A percentile compares a stretch with the other conserved stretches of the same genome.
Conservation (phyloP, 108 stramenopile species). For the Skeletonema potamos region DNA sequence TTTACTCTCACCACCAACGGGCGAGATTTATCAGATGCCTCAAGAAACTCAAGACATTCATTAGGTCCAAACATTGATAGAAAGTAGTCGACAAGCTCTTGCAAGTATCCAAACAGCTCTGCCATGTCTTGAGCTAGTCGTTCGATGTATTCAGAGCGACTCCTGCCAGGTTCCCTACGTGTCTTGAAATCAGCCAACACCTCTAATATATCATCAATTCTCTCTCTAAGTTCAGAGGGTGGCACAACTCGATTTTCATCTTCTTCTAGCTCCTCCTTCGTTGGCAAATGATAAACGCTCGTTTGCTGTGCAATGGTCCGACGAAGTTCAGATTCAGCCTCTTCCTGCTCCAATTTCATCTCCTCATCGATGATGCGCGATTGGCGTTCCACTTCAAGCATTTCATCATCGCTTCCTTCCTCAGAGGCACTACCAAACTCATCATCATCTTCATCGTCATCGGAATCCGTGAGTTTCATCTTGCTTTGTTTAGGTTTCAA, state of each 20-base stretch:
- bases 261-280: conserved; percentile 73
- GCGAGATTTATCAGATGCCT: conserved; percentile 92
- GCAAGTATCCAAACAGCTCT: conserved; percentile 95
- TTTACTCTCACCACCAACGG: conserved; percentile 97
- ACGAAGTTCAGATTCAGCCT: conserved; percentile 80
- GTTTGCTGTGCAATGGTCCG: conserved; percentile 81
- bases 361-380: conserved; percentile 71
- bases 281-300: conserved; percentile 80
- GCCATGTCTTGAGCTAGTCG: conserved; percentile 85
- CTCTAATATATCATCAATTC: conserved; percentile 91
- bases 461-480: conserved; percentile 52
- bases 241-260: conserved; percentile 91
- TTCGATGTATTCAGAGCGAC: conserved; percentile 93
- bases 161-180: conserved; percentile 80
- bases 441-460: conserved; percentile 53
- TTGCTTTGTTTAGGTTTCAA: conserved; percentile 67
- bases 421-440: conserved; percentile 40
- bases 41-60: conserved; percentile 95
- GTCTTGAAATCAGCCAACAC: conserved; percentile 90
- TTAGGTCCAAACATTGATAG: conserved; percentile 91
- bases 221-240: conserved; percentile 85
- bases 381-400: conserved; percentile 76
- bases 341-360: conserved; percentile 65
- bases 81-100: conserved; percentile 95
- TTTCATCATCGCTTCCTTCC: conserved; percentile 70